These are phyloP conservation scores for Ceratocystis alfenasii DNA, from an alignment of 2,329 filamentous ascomycete genomes.

Conservation along the genomic window DNA sequence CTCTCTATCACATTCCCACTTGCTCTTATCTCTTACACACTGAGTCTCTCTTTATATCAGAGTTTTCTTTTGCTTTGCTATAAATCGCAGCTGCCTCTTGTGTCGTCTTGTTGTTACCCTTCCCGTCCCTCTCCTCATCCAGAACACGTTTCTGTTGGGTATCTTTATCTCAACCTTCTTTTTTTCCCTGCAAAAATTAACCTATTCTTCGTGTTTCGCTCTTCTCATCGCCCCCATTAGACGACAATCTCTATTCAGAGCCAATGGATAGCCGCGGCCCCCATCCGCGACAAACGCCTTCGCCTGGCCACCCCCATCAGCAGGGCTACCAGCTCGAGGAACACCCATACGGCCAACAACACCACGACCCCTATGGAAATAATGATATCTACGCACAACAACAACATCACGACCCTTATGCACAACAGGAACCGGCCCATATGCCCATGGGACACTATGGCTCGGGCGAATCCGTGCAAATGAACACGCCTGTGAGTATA, in stretches of 20 bases:
- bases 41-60: background rate
- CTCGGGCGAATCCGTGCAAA: conserved; percentile 62
- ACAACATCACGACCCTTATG: conserved; percentile 17
- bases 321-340: conserved; percentile 76
- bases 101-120: background rate
- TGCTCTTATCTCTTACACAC: too few relatives aligned
- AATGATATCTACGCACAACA: conserved; percentile 41
- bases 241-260: conserved; percentile 50
- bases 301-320: conserved; percentile 60
- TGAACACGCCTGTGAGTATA: conserved; percentile 68
- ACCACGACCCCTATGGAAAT: conserved; percentile 40
- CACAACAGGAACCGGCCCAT: conserved; percentile 2
- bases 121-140: background rate
- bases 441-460: conserved; percentile 22
- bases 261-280: conserved; percentile 42
- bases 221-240: conserved; percentile 27
- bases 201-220: background rate
- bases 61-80: background rate
- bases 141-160: background rate
- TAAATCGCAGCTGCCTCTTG: conserved; percentile 8
- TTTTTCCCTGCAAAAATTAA: background rate
- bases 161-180: background rate
- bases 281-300: conserved; percentile 52
- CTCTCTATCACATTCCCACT: too few relatives aligned
- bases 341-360: conserved; percentile 48